These are phyloP conservation scores for Colletotrichum incanum DNA, from an alignment of 2,329 filamentous ascomycete genomes.

Conservation along the genomic window DNA sequence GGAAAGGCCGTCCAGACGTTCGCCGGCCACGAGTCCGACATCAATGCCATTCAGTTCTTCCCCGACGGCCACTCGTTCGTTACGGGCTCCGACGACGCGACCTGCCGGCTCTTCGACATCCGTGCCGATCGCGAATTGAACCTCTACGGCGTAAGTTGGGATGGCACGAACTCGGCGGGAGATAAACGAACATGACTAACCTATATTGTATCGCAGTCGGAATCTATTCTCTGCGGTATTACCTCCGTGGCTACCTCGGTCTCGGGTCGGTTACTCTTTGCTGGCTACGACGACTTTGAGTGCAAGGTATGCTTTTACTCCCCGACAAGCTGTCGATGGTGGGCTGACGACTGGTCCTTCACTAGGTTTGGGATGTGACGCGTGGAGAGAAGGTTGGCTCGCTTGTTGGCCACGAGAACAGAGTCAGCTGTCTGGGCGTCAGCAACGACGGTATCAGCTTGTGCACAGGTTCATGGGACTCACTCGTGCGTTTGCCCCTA, in stretches of 20 bases:
- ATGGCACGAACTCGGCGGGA: not conserved
- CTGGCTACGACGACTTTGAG: constrained; percentile 98
- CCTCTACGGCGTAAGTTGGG: constrained; percentile 75
- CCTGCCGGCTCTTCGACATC: constrained; percentile 97
- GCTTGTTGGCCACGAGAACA: constrained; percentile 97
- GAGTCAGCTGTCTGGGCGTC: constrained; percentile 97
- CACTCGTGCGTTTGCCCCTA: constrained; percentile 80
- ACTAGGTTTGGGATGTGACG: constrained; percentile 96
- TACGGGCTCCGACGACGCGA: constrained; percentile 97
- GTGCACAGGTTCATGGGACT: constrained; percentile 99
- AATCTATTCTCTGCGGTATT: constrained; percentile 97
- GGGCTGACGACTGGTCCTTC: constrained; percentile 39
- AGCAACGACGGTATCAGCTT: constrained; percentile 99
- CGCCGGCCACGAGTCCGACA: constrained; percentile 97
- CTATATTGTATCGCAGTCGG: constrained; percentile 74
- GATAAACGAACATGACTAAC: constrained; percentile 42
- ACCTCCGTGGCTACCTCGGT: constrained; percentile 99
- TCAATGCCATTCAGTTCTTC: constrained; percentile 99
- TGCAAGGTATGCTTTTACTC: constrained; percentile 85
- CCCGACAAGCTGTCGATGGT: not conserved
- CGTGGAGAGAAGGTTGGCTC: constrained; percentile 98
- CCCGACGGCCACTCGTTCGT: constrained; percentile 98
- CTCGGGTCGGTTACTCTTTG: constrained; percentile 93
- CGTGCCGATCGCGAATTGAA: constrained; percentile 88
- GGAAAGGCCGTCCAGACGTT: constrained; percentile 99